A percentile compares a stretch with the other conserved stretches of the same genome.
phyloP scores from a whole-genome alignment of 345 rosid species.

The Nephelium lappaceum region DNA sequence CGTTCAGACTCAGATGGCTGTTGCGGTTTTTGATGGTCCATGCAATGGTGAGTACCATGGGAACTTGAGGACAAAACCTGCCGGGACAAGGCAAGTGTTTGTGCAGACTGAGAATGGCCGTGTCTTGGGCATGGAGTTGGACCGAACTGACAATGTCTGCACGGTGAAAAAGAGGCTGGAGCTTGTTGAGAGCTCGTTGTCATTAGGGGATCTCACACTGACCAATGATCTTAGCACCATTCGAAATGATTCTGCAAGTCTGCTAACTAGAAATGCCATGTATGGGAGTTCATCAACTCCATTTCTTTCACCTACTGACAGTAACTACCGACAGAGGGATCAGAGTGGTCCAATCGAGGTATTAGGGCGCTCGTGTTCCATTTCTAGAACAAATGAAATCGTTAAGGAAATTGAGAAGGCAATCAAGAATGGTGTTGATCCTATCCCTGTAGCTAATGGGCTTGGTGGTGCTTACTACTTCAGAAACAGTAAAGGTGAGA shows the following conservation, averaged over 20 bases:
- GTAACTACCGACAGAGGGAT: constrained; percentile 50
- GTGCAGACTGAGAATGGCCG: constrained; percentile 70
- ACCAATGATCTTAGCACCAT: constrained; percentile 60
- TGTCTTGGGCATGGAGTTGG: constrained; percentile 66
- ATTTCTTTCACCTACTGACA: constrained; percentile 59
- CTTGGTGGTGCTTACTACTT: constrained; percentile 71
- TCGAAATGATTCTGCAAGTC: constrained; percentile 61
- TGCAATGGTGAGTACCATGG: constrained; percentile 44
- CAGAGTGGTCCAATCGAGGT: constrained; percentile 58
- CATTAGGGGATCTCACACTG: constrained; percentile 59
- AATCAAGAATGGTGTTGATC: constrained; percentile 57
- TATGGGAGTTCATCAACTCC: constrained; percentile 68
- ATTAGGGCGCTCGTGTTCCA: constrained; percentile 43
- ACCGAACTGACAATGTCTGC: constrained; percentile 55
- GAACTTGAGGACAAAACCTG: constrained; percentile 38
- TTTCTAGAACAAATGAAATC: constrained; percentile 36
- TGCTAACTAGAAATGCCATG: constrained; percentile 50
- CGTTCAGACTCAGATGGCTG: constrained; percentile 59
- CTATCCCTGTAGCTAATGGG: constrained; percentile 49
- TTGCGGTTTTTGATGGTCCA: constrained; percentile 48
- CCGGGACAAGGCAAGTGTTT: constrained; percentile 58
- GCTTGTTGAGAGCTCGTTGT: constrained; percentile 57
- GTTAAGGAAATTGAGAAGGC: constrained; percentile 50
- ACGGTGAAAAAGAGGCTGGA: constrained; percentile 61
- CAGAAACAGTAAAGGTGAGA: constrained; percentile 55